Evolutionary conservation across 1,284 basidiomycete genomes (phyloP).

Genomic region (Anthracocystis setariae): DNA sequence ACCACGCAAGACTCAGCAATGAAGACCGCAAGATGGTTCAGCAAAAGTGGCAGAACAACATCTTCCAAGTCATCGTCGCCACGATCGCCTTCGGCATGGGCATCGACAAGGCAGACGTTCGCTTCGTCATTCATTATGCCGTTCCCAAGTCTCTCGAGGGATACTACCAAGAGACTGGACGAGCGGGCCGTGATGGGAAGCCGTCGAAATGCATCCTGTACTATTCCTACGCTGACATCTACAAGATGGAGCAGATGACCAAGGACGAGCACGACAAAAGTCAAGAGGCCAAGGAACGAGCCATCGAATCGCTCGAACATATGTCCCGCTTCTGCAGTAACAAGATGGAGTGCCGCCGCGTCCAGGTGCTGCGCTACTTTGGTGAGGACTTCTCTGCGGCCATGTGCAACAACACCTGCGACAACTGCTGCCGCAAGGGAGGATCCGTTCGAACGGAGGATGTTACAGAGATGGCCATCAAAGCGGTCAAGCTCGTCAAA

Average conservation of each 20-base stretch:
- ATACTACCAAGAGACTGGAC: constrained; percentile 84
- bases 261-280: constrained; percentile 71
- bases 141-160: constrained; percentile 78
- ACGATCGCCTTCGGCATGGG: constrained; percentile 93
- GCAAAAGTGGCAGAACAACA: constrained; percentile 79
- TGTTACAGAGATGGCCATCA: constrained; percentile 72
- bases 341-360: constrained; percentile 84
- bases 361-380: constrained; percentile 81
- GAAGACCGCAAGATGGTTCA: constrained; percentile 77
- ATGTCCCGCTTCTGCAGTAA: constrained; percentile 82
- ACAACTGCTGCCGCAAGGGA: constrained; percentile 74
- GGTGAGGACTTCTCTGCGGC: constrained; percentile 74
- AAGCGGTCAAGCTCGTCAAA: constrained; percentile 73
- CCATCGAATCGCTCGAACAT: constrained; percentile 73
- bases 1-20: constrained; percentile 82
- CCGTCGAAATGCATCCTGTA: constrained; percentile 67
- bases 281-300: constrained; percentile 73
- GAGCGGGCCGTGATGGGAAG: constrained; percentile 82
- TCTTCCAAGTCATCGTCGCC: constrained; percentile 86
- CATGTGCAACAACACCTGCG: constrained; percentile 76
- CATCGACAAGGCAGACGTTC: constrained; percentile 87
- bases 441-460: constrained; percentile 68
- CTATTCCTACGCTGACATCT: constrained; percentile 73
- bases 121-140: constrained; percentile 80
- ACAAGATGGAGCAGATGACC: constrained; percentile 72